Conservation (phyloP, 2,329 filamentous ascomycete species). For the Colletotrichum coccodes region DNA sequence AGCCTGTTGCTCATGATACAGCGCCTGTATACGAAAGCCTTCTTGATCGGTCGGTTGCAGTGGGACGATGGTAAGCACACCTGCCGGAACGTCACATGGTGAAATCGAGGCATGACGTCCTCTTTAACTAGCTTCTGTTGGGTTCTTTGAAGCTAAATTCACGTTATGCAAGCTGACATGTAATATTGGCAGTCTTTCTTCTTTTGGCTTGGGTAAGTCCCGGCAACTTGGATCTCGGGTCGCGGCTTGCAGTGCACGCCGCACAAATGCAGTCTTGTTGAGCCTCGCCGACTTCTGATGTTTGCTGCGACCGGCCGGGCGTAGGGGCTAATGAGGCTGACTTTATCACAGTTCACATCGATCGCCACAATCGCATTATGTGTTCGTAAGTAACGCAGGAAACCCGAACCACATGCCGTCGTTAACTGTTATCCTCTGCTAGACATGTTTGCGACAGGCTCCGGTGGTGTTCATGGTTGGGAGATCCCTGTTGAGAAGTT, state of each 20-base stretch:
- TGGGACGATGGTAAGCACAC: conserved; percentile 33
- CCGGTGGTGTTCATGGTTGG: conserved; percentile 43
- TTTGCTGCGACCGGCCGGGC: neutral
- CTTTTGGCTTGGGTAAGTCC: conserved; percentile 8
- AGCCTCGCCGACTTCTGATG: no score
- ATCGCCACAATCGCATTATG: conserved; percentile 14
- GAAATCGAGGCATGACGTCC: neutral
- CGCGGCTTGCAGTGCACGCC: neutral
- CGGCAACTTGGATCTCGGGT: neutral
- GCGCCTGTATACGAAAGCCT: conserved; percentile 38
- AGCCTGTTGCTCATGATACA: conserved; percentile 40
- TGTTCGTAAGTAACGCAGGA: conserved; percentile 9
- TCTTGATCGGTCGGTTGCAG: conserved; percentile 28
- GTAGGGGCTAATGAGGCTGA: neutral
- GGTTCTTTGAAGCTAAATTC: neutral
- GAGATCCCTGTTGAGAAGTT: conserved; percentile 41
- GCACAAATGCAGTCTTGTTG: no score
- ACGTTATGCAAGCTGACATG: neutral
- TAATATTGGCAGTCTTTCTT: neutral
- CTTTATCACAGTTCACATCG: conserved; percentile 8
- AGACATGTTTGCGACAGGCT: conserved; percentile 41
- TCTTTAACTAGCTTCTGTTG: no score
- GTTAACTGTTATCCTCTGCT: neutral
- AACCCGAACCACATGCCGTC: no score
- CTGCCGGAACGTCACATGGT: neutral